phyloP scores from a whole-genome alignment of 176 grass and related monocot species.

The Lolium multiflorum region DNA sequence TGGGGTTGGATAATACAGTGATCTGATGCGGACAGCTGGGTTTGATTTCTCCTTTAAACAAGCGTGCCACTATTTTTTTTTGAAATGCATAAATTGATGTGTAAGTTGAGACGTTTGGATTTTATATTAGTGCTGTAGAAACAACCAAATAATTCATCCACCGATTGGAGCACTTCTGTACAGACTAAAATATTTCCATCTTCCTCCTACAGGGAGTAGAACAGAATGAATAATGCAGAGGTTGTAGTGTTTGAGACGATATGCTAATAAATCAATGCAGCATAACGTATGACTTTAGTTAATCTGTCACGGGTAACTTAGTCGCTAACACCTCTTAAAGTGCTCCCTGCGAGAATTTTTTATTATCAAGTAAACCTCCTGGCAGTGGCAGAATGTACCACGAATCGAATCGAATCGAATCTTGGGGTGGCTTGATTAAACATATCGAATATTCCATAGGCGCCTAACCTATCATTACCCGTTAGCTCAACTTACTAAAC shows the following conservation, averaged over 20 bases:
- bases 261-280: conserved; percentile 11
- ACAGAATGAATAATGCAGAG: conserved; percentile 13
- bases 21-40: neutral
- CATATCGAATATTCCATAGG: conserved; percentile 24
- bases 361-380: neutral
- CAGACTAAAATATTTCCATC: neutral
- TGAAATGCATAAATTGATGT: neutral
- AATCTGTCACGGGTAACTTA: conserved; percentile 27
- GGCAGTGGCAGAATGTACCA: neutral
- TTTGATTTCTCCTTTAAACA: neutral
- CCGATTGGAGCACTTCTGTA: neutral
- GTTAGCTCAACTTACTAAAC: neutral
- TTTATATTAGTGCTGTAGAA: neutral
- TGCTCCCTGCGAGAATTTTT: too few relatives aligned
- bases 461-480: conserved; percentile 16
- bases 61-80: conserved; percentile 6
- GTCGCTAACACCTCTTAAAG: neutral
- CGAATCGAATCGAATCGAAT: conserved; percentile 42
- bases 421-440: neutral
- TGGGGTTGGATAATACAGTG: neutral
- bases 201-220: conserved; percentile 12
- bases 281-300: conserved; percentile 35
- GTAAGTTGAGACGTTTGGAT: neutral
- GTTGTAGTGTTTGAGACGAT: conserved; percentile 46
- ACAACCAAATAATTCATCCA: conserved; percentile 27